These are phyloP conservation scores for Exophiala lecanii-corni DNA, from an alignment of 2,329 filamentous ascomycete species.

Conservation along the genomic window DNA sequence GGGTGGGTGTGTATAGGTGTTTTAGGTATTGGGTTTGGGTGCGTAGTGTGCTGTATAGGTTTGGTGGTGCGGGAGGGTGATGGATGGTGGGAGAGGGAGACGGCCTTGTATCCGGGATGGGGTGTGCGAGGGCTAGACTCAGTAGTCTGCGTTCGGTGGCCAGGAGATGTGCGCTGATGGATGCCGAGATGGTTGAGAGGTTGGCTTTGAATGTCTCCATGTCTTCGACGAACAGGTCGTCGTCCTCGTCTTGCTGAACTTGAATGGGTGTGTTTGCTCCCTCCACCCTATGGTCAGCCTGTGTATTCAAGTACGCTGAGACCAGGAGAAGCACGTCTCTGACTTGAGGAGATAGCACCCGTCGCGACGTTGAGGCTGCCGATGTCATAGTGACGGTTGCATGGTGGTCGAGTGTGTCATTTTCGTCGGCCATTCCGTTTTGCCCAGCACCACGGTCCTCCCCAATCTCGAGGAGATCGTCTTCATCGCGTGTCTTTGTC, in stretches of 20 bases:
- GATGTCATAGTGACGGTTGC: neutral
- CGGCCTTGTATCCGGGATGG: conserved; percentile 2
- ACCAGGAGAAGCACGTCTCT: conserved; percentile 14
- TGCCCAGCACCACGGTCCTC: too few relatives aligned
- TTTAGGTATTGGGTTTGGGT: conserved; percentile 6
- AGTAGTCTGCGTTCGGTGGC: neutral
- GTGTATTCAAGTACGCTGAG: conserved; percentile 10
- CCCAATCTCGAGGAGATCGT: too few relatives aligned
- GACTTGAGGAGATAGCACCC: neutral
- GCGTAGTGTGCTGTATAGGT: conserved; percentile 2
- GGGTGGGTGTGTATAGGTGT: conserved; percentile 2
- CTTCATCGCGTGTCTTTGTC: neutral
- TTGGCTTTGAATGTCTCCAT: conserved; percentile 9
- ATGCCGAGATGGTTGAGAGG: conserved; percentile 1
- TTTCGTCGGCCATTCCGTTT: too few relatives aligned
- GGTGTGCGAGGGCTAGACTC: too few relatives aligned
- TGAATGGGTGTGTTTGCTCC: too few relatives aligned
- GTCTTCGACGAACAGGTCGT: conserved; percentile 8
- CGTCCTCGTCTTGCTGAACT: neutral
- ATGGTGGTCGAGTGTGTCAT: too few relatives aligned
- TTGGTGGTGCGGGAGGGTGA: conserved; percentile 1
- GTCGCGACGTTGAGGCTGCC: neutral
- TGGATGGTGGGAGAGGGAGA: conserved; percentile 4
- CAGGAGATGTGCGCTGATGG: neutral
- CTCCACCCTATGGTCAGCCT: neutral